These are phyloP conservation scores for Coprinopsis sp. DNA, from an alignment of 768 basidiomycete genomes.

Conservation along the genomic window DNA sequence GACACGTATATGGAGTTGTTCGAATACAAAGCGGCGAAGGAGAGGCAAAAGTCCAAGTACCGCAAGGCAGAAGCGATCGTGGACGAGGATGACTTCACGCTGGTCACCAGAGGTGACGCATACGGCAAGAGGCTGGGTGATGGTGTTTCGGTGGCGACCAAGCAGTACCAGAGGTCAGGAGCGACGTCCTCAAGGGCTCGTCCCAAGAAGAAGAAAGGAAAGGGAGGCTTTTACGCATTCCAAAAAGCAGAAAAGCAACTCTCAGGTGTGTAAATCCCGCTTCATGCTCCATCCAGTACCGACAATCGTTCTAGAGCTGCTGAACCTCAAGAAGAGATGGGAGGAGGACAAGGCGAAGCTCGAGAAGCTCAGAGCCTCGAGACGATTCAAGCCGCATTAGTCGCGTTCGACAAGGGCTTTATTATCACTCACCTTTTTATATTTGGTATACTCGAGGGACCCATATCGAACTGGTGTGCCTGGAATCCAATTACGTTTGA, in stretches of 20 bases:
- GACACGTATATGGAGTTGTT: conserved; percentile 73
- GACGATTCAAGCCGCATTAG: conserved; percentile 84
- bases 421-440: too few relatives aligned
- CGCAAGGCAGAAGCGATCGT: conserved; percentile 84
- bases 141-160: conserved; percentile 60
- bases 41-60: conserved; percentile 60
- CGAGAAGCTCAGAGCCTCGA: conserved; percentile 71
- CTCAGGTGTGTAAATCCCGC: conserved; percentile 48
- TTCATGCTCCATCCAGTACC: conserved; percentile 9
- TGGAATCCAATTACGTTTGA: too few relatives aligned
- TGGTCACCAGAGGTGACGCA: conserved; percentile 88
- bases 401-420: not conserved
- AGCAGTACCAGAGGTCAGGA: conserved; percentile 60
- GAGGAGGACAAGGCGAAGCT: conserved; percentile 86
- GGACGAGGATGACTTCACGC: conserved; percentile 92
- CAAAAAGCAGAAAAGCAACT: conserved; percentile 88
- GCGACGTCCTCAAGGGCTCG: conserved; percentile 41
- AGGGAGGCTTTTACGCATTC: conserved; percentile 82
- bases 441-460: too few relatives aligned
- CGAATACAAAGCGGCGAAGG: conserved; percentile 66
- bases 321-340: conserved; percentile 75
- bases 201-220: conserved; percentile 61
- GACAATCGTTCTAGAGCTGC: conserved; percentile 46
- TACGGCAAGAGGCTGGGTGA: conserved; percentile 88
- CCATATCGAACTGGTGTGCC: too few relatives aligned